phyloP scores from a whole-genome alignment of 192 early-diverging fungal genomes.

The Coemansia aciculifera region DNA sequence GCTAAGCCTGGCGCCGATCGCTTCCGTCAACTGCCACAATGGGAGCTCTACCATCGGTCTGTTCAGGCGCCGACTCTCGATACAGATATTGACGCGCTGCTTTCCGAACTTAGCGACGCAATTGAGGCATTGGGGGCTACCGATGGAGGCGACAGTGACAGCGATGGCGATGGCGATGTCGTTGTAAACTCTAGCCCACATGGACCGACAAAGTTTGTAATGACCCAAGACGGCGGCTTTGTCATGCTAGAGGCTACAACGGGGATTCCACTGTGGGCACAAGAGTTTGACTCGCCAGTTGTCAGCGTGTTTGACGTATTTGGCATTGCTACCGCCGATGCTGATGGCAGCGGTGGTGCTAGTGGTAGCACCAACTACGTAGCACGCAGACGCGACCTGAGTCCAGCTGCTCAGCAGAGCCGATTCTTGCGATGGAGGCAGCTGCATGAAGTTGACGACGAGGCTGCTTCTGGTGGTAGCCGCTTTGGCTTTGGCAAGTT shows the following conservation, averaged over 20 bases:
- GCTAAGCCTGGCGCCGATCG: background rate
- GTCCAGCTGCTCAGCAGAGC: constrained; percentile 32
- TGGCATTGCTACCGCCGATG: constrained; percentile 29
- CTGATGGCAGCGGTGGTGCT: constrained; percentile 2
- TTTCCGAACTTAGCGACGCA: constrained; percentile 59
- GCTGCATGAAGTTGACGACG: constrained; percentile 28
- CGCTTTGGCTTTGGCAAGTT: constrained; percentile 2
- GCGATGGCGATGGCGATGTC: constrained; percentile 16
- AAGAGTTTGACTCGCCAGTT: constrained; percentile 57
- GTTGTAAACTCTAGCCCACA: constrained; percentile 1
- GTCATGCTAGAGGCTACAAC: constrained; percentile 44
- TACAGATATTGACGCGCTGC: constrained; percentile 33
- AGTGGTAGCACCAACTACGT: constrained; percentile 23
- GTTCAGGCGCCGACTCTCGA: constrained; percentile 37
- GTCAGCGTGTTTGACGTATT: constrained; percentile 63
- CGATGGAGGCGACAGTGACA: constrained; percentile 17
- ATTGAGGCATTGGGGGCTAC: constrained; percentile 55
- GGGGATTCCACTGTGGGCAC: constrained; percentile 58
- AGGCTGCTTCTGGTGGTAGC: constrained; percentile 8
- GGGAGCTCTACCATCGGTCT: constrained; percentile 49
- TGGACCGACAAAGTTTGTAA: constrained; percentile 42
- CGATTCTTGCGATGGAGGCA: constrained; percentile 31
- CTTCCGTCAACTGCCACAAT: constrained; percentile 19
- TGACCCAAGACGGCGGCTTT: constrained; percentile 48
- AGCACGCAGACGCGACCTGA: constrained; percentile 33